phyloP scores from a whole-genome alignment of 2,329 filamentous ascomycete genomes.

The Cryphonectria carpinicola region DNA sequence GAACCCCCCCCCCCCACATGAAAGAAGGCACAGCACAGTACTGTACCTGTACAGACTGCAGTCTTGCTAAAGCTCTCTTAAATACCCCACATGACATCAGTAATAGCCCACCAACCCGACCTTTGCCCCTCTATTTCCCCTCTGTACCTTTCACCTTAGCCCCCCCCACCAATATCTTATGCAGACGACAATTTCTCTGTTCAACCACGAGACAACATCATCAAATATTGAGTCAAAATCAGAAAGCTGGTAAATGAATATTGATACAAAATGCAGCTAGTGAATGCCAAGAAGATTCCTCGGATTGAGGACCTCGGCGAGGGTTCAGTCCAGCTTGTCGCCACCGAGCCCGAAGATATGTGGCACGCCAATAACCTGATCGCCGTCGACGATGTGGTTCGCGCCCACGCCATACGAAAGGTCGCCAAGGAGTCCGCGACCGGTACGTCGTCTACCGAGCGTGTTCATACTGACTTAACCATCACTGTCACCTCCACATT shows the following conservation, averaged over 20 bases:
- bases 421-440: constrained; percentile 51
- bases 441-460: constrained; percentile 52
- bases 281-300: constrained; percentile 42
- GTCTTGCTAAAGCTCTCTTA: too few relatives aligned
- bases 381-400: constrained; percentile 54
- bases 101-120: neutral
- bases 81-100: neutral
- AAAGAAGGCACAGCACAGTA: too few relatives aligned
- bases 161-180: neutral
- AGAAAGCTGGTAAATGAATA: neutral
- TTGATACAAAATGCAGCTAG: constrained; percentile 42
- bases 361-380: constrained; percentile 68
- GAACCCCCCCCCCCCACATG: too few relatives aligned
- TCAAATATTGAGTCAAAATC: neutral
- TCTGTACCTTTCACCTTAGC: neutral
- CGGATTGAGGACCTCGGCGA: constrained; percentile 44
- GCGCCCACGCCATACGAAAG: constrained; percentile 60
- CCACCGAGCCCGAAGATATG: constrained; percentile 49
- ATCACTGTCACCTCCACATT: constrained; percentile 61
- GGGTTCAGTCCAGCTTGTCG: constrained; percentile 44
- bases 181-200: neutral
- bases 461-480: constrained; percentile 61
- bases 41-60: too few relatives aligned
- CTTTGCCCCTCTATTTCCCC: neutral
- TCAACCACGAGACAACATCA: neutral